Base-by-base conservation (phyloP, 306 rosid genomes). In the Abrus precatorius region DNA sequence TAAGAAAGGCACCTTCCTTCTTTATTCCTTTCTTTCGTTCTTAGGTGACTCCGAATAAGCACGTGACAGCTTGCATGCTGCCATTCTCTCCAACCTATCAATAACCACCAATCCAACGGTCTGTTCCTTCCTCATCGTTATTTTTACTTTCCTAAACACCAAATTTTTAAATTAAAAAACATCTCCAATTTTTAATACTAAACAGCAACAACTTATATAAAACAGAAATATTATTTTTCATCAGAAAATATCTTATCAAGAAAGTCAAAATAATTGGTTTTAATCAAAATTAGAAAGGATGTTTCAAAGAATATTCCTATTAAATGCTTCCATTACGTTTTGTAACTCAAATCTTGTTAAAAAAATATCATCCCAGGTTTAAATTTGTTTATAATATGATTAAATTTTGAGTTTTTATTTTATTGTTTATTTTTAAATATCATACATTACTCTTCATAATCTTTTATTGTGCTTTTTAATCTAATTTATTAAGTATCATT, bases 41-140 rank as follows among this genome's bases (percentile, higher is more conserved):
- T 36, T 41, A 3, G 8, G 6, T 57, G 69, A 1, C 36, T 14
- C 38, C 65, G 40, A 84, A 65, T 71, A 49, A 29, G 4, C 79
- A 80, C 80, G 74, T 70, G 86, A 70, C 85, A 76, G 69, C 77
- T 85, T 66, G 45, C 88, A 60, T 30, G 76, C 76, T 72, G 32
- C 56, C 77, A 54, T 82, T 75, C 72, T 73, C 66, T 34, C 1
- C 43, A 40, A n/a, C 69, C n/a, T 40, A 43, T 49, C 62, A 80
- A 6, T 63, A 76, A 82, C 82, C 47, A 82, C 80, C 89, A 63
- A 76, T 85, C 80, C 83, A 80, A 85, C 82, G 84, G 83, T 75
- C 80, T 64, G 48, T 69, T 65, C 74, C 77, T 10, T 64, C 14
- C 57, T 44, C 20, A 3, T 44, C 43, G 0, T 9, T 6, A 10